These are phyloP conservation scores for Yamadazyma conglobata DNA, from an alignment of 1,139 yeast genomes.

Conservation along the genomic window DNA sequence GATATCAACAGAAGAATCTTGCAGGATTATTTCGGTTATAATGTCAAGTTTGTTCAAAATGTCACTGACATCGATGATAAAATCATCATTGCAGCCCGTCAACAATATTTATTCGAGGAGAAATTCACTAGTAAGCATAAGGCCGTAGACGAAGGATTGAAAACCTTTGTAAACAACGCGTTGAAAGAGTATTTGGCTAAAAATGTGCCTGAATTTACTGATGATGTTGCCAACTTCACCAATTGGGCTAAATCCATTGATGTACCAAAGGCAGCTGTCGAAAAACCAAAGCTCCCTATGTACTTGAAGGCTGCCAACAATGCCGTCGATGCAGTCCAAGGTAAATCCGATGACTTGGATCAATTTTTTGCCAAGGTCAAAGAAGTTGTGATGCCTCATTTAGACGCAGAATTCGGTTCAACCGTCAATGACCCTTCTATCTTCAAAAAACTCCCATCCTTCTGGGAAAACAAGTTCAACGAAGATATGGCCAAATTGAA, in stretches of 20 bases:
- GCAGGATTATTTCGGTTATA: constrained; percentile 88
- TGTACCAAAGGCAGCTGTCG: constrained; percentile 44
- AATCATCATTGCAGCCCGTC: constrained; percentile 92
- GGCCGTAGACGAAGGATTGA: constrained; percentile 33
- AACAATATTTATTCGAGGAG: constrained; percentile 68
- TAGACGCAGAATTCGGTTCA: constrained; percentile 72
- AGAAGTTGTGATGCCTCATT: constrained; percentile 69
- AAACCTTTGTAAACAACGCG: constrained; percentile 38
- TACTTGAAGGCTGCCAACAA: constrained; percentile 59
- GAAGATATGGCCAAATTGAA: constrained; percentile 82
- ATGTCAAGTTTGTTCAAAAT: constrained; percentile 84
- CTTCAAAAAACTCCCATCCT: constrained; percentile 78
- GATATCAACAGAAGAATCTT: constrained; percentile 88
- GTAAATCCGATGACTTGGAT: constrained; percentile 15
- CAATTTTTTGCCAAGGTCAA: constrained; percentile 52
- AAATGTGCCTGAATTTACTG: constrained; percentile 48
- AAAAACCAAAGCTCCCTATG: constrained; percentile 85
- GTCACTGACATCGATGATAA: constrained; percentile 98
- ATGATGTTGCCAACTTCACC: constrained; percentile 36
- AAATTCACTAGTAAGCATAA: constrained; percentile 39
- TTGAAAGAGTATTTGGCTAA: constrained; percentile 49
- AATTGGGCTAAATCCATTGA: constrained; percentile 52
- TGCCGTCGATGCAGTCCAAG: constrained; percentile 47
- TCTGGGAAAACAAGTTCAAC: constrained; percentile 84
- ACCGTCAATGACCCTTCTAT: constrained; percentile 80